A percentile compares a stretch with the other conserved stretches of the same genome.
These are phyloP conservation scores for Kurtzmaniella fragi DNA, from an alignment of 805 yeast genomes.

Conservation along the genomic window DNA sequence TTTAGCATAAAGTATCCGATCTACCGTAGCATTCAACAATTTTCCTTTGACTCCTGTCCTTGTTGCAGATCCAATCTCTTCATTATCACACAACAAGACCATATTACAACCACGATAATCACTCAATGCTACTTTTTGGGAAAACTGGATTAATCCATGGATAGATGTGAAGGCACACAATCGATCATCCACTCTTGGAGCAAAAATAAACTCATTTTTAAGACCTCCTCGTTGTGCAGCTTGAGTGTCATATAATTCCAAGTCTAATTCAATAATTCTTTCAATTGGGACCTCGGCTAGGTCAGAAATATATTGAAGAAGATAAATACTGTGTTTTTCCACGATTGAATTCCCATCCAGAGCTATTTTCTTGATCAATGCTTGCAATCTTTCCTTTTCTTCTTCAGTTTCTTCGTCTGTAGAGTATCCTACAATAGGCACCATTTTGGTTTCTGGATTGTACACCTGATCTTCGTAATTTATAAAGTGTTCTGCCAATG, in stretches of 20 bases:
- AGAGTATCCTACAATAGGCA: conserved; percentile 32
- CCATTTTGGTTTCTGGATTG: conserved; percentile 33
- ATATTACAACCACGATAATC: conserved; percentile 23
- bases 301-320: conserved; percentile 27
- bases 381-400: conserved; percentile 11
- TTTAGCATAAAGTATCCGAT: conserved; percentile 2
- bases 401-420: conserved; percentile 14
- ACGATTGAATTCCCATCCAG: conserved; percentile 15
- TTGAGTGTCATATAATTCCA: conserved; percentile 35
- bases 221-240: conserved; percentile 33
- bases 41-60: conserved; percentile 37
- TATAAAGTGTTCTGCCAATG: conserved; percentile 36
- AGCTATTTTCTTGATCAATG: too few relatives aligned
- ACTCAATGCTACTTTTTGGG: conserved; percentile 5
- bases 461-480: conserved; percentile 19
- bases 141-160: conserved; percentile 24
- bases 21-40: conserved; percentile 14
- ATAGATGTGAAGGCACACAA: conserved; percentile 36
- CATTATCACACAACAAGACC: conserved; percentile 34
- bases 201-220: conserved; percentile 29
- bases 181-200: conserved; percentile 38
- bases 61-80: conserved; percentile 37
- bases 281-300: conserved; percentile 16
- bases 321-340: conserved; percentile 24
- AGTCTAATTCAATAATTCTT: conserved; percentile 26